Evolutionary conservation across 1,139 yeast species (phyloP).

Genomic region (Yamadazyma friedrichii): DNA sequence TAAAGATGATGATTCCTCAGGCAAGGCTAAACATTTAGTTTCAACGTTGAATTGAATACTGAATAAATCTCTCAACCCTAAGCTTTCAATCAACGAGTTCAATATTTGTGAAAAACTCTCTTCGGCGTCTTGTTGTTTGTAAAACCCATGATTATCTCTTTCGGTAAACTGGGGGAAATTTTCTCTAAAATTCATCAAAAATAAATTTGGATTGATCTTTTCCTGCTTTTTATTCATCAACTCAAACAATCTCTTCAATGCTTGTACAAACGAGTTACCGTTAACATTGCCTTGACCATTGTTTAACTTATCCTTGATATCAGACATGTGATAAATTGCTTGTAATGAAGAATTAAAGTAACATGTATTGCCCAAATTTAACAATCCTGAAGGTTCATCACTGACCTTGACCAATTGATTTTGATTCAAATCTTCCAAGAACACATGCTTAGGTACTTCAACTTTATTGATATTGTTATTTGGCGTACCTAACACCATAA

Average conservation of each 20-base stretch:
- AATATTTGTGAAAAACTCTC: constrained; percentile 87
- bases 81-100: constrained; percentile 50
- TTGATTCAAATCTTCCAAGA: constrained; percentile 68
- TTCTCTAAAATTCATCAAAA: constrained; percentile 62
- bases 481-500: constrained; percentile 93
- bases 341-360: constrained; percentile 90
- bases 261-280: constrained; percentile 18
- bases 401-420: constrained; percentile 38
- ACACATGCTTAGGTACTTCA: constrained; percentile 55
- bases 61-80: constrained; percentile 55
- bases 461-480: constrained; percentile 62
- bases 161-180: constrained; percentile 90
- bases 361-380: constrained; percentile 92
- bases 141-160: constrained; percentile 63
- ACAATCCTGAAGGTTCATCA: constrained; percentile 74
- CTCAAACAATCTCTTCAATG: constrained; percentile 43
- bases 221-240: constrained; percentile 49
- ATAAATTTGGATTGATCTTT: constrained; percentile 57
- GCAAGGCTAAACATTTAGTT: constrained; percentile 58
- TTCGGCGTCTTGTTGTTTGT: constrained; percentile 97
- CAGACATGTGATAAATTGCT: constrained; percentile 67
- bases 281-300: constrained; percentile 2
- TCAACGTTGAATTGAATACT: constrained; percentile 62
- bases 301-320: constrained; percentile 40
- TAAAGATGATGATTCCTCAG: constrained; percentile 31